phyloP scores from a whole-genome alignment of 441 rosid genomes.

The Daphne laureola region DNA sequence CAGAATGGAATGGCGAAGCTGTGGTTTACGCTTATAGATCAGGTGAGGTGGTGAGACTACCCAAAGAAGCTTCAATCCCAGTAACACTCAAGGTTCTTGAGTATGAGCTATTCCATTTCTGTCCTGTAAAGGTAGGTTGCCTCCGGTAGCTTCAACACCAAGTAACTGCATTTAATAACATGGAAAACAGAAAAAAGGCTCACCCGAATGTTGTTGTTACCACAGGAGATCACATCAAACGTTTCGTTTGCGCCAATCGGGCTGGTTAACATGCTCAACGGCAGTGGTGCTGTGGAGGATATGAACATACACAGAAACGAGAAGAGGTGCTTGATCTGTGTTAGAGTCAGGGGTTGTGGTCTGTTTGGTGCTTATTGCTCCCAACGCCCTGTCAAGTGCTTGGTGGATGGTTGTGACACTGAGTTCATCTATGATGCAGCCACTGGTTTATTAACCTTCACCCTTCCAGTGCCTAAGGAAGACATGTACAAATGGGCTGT shows the following conservation, averaged over 20 bases:
- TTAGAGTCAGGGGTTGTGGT: conserved; percentile 73
- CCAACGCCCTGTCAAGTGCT: conserved; percentile 55
- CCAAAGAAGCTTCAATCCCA: conserved; percentile 64
- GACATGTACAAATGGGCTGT: conserved; percentile 83
- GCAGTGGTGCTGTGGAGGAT: conserved; percentile 60
- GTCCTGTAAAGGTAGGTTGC: conserved; percentile 54
- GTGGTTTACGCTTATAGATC: conserved; percentile 57
- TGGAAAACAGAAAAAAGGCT: background rate
- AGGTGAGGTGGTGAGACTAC: conserved; percentile 71
- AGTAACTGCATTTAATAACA: background rate
- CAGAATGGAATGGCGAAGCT: conserved; percentile 66
- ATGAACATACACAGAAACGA: conserved; percentile 31
- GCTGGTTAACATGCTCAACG: conserved; percentile 77
- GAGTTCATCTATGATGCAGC: conserved; percentile 42
- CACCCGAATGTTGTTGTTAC: conserved; percentile 2
- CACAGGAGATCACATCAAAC: conserved; percentile 51
- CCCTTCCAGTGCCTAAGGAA: conserved; percentile 40
- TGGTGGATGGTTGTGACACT: conserved; percentile 34
- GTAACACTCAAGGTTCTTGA: conserved; percentile 74
- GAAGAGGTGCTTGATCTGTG: conserved; percentile 32
- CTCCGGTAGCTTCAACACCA: background rate
- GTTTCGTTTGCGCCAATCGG: conserved; percentile 80
- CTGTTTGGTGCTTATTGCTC: conserved; percentile 71
- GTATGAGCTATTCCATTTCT: conserved; percentile 83
- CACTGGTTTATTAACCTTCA: conserved; percentile 51